phyloP scores from a whole-genome alignment of 352 stramenopile genomes.

The Phytophthora fragariae region DNA sequence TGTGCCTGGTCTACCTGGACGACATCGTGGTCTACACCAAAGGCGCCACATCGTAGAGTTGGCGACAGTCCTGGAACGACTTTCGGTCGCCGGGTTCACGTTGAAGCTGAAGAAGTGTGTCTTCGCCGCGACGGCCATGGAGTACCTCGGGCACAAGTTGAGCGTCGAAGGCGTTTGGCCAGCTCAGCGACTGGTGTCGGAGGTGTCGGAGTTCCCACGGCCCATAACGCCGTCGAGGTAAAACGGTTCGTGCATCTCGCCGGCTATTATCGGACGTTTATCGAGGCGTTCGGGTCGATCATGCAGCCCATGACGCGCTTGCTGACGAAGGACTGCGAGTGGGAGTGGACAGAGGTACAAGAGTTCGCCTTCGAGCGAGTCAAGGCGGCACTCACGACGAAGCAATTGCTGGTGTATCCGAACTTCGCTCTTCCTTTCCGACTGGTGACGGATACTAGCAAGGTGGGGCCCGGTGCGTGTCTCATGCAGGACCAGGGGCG shows the following conservation, averaged over 20 bases:
- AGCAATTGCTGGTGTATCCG: neutral
- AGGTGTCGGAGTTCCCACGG: too few relatives aligned
- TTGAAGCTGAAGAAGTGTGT: too few relatives aligned
- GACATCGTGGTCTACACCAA: too few relatives aligned
- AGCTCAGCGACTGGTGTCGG: too few relatives aligned
- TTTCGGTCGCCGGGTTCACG: too few relatives aligned
- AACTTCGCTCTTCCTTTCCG: neutral
- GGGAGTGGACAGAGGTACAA: neutral
- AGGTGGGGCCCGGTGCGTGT: neutral
- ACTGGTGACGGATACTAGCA: neutral
- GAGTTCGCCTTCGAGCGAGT: neutral
- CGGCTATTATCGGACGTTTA: neutral
- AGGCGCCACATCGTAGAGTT: too few relatives aligned
- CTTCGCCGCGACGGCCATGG: too few relatives aligned
- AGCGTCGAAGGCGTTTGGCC: too few relatives aligned
- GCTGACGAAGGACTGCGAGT: neutral
- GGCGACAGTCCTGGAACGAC: too few relatives aligned
- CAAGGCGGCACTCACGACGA: neutral
- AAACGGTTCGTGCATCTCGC: neutral
- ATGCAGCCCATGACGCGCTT: neutral
- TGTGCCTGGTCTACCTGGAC: too few relatives aligned
- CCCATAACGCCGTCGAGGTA: too few relatives aligned
- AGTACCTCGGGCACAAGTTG: too few relatives aligned
- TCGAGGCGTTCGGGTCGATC: neutral
- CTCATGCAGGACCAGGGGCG: neutral